Evolutionary conservation across 306 rosid genomes (phyloP).

Genomic region (Rosa persica): DNA sequence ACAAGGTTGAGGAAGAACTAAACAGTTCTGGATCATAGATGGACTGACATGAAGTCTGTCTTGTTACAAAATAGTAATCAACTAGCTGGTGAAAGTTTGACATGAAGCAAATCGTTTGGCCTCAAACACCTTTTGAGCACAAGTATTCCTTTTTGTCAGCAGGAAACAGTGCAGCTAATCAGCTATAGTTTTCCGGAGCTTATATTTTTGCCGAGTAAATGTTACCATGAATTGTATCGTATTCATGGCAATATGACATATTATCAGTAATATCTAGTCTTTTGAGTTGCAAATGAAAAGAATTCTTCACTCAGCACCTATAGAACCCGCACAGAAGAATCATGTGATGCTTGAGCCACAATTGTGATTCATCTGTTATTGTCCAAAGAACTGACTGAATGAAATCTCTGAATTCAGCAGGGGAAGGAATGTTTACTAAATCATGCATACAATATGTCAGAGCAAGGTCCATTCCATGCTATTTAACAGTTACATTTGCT

Average conservation of each 20-base stretch:
- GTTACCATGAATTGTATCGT: not conserved
- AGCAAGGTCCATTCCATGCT: too few relatives aligned
- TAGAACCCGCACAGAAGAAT: too few relatives aligned
- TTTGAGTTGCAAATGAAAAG: not conserved
- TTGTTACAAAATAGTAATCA: conserved; percentile 2
- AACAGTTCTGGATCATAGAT: not conserved
- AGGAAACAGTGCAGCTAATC: not conserved
- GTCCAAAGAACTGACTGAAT: too few relatives aligned
- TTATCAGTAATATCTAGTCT: not conserved
- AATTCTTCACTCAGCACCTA: not conserved
- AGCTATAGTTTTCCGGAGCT: not conserved
- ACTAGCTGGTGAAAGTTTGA: conserved; percentile 2
- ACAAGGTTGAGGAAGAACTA: conserved; percentile 7
- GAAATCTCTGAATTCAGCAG: too few relatives aligned
- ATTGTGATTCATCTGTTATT: not conserved
- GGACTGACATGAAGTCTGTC: not conserved
- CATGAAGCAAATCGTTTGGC: not conserved
- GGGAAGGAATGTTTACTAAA: too few relatives aligned
- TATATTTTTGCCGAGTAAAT: not conserved
- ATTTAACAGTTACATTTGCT: too few relatives aligned
- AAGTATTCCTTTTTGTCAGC: not conserved
- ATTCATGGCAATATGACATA: not conserved
- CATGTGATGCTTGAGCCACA: not conserved
- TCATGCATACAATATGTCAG: too few relatives aligned
- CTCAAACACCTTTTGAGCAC: not conserved